A percentile compares a stretch with the other conserved stretches of the same genome.
Evolutionary conservation across 208 protist genomes (phyloP).

Genomic region (Acanthamoeba sp.): DNA sequence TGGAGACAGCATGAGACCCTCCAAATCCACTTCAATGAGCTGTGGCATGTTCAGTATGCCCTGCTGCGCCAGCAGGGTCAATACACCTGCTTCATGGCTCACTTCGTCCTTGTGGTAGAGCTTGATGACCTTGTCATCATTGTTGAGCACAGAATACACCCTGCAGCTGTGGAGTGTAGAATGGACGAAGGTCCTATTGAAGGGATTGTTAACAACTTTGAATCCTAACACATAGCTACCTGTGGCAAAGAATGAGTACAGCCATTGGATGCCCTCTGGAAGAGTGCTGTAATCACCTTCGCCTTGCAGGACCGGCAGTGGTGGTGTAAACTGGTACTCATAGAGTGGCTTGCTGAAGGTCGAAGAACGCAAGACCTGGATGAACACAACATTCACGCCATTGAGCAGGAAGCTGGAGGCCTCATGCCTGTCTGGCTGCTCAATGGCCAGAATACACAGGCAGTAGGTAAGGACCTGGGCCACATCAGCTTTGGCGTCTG

Average conservation of each 20-base stretch:
- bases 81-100: neutral
- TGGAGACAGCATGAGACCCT: constrained; percentile 32
- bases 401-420: constrained; percentile 29
- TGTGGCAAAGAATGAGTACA: constrained; percentile 6
- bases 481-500: neutral
- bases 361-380: neutral
- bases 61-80: neutral
- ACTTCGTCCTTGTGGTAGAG: constrained; percentile 1
- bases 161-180: neutral
- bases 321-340: neutral
- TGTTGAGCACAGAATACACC: neutral
- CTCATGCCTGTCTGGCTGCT: constrained; percentile 3
- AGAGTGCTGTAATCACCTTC: neutral
- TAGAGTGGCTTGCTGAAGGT: neutral
- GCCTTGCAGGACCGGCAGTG: neutral
- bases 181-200: neutral
- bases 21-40: neutral
- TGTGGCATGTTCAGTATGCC: neutral
- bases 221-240: neutral
- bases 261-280: neutral
- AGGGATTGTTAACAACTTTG: neutral
- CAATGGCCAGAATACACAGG: constrained; percentile 16
- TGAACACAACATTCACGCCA: neutral
- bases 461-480: constrained; percentile 42
- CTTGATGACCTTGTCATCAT: constrained; percentile 53